Evolutionary conservation across 805 yeast species (phyloP).

Genomic region (Kodamaea sagamina): DNA sequence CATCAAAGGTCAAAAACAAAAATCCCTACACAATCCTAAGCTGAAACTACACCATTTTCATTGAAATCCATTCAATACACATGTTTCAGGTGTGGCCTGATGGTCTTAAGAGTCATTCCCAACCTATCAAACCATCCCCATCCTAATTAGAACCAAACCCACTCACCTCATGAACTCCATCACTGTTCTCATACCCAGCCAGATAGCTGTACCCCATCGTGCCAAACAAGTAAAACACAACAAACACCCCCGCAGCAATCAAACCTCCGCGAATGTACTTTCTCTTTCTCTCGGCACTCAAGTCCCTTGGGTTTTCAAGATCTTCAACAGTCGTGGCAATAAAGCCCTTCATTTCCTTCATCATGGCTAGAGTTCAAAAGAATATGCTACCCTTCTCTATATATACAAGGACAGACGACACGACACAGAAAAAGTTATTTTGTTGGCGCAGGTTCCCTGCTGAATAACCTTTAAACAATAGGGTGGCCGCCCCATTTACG

Average conservation of each 20-base stretch:
- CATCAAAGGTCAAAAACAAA: too few species aligned
- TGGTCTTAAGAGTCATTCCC: too few species aligned
- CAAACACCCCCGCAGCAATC: slow-evolving; percentile 12
- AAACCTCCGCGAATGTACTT: slow-evolving; percentile 9
- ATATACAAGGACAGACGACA: neutral
- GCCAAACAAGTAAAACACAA: slow-evolving; percentile 18
- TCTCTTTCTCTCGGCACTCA: slow-evolving; percentile 10
- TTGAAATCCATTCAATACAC: too few species aligned
- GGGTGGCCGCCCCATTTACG: neutral
- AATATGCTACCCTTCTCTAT: neutral
- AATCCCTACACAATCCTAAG: too few species aligned
- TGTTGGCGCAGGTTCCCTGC: neutral
- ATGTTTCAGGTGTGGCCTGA: too few species aligned
- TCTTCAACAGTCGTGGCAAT: slow-evolving; percentile 1
- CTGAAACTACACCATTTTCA: neutral
- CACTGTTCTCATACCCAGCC: slow-evolving; percentile 6
- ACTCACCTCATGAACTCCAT: neutral
- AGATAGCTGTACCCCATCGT: slow-evolving; percentile 16
- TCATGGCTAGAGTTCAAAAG: neutral
- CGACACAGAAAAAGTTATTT: slow-evolving; percentile 2
- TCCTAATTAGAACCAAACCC: neutral
- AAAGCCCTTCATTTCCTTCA: slow-evolving; percentile 2
- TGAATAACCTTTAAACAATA: slow-evolving; percentile 3
- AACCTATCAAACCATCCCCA: neutral
- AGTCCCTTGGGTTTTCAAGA: neutral